Base-by-base conservation (phyloP, 2,329 filamentous ascomycete species). In the Aspergillus caelatus region DNA sequence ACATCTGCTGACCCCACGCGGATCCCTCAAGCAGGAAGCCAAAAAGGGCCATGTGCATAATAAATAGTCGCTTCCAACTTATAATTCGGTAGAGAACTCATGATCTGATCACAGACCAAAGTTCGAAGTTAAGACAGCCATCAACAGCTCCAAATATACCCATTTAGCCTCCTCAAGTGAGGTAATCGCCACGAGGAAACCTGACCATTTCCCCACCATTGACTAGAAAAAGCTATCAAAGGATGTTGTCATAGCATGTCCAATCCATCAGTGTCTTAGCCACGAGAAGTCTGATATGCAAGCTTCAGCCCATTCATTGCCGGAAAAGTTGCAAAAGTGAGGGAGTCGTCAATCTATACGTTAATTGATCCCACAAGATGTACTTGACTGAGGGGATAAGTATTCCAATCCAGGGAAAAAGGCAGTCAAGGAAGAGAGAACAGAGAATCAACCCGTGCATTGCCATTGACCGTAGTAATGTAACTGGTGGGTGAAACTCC, bases 1-100 rank as follows among this genome's bases (percentile, higher is more conserved):
- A 67, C 58, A 67, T 63, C 64, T 64, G 66, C 46, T 66, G 63
- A 66, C 66, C 65, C 61, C 63, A 62, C 64, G 62, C 48, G 46
- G 56, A 65, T 61, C 57, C 32, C 26, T 60, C 30, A 46, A 41
- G 52, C 45, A 41, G 58, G 52, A 50, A 34, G 21, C 65, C 61
- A 54, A 63, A 64, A 62, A 36, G 58, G 58, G 58, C 23, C 48
- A 56, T 65, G 61, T 62, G 67, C 64, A 64, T 68, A 23, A 39
- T 60, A 48, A 39, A 66, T 45, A 68, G 45, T 65, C 57, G 60
- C 58, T 62, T 62, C 43, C 59, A 54, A 30, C 41, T 41, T 32
- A 58, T 57, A 53, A 41, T 48, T 58, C 57, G 56, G 50, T 43
- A 36, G 28, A 60, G 43, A 53, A 57, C 60, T 48, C 61, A 63